Evolutionary conservation across 73 alveolate species (phyloP).

Genomic region (Breviolum minutum): DNA sequence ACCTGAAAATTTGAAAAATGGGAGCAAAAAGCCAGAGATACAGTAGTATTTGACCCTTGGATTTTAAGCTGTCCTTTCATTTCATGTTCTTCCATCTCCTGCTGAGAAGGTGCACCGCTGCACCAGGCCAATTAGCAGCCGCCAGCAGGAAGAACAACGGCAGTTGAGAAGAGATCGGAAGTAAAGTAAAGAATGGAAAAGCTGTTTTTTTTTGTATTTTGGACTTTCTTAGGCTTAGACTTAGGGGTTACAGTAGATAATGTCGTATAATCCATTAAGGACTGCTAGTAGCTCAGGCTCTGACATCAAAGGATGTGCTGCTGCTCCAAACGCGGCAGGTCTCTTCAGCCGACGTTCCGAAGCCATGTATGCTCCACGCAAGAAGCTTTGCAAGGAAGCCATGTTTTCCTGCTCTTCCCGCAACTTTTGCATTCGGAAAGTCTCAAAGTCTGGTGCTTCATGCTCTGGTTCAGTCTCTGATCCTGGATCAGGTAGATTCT

Average conservation of each 20-base stretch:
- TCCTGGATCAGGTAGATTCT: conserved; percentile 62
- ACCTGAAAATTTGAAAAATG: too few species aligned
- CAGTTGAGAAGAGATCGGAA: too few species aligned
- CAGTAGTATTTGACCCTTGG: too few species aligned
- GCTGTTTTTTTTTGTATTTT: too few species aligned
- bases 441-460: conserved; percentile 71
- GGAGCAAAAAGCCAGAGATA: too few species aligned
- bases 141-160: too few species aligned
- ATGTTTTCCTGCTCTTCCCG: conserved; percentile 44
- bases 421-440: neutral
- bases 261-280: neutral
- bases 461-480: conserved; percentile 84
- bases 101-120: too few species aligned
- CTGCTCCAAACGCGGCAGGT: conserved; percentile 66
- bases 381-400: conserved; percentile 8
- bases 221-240: neutral
- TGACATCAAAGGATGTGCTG: conserved; percentile 73
- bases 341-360: conserved; percentile 28
- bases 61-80: too few species aligned
- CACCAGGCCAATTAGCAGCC: too few species aligned
- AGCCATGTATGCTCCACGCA: conserved; percentile 42
- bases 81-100: too few species aligned
- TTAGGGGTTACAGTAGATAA: neutral
- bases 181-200: too few species aligned
- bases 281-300: neutral